phyloP scores from a whole-genome alignment of 2,329 filamentous ascomycete genomes.

The Botryotinia narcissicola region DNA sequence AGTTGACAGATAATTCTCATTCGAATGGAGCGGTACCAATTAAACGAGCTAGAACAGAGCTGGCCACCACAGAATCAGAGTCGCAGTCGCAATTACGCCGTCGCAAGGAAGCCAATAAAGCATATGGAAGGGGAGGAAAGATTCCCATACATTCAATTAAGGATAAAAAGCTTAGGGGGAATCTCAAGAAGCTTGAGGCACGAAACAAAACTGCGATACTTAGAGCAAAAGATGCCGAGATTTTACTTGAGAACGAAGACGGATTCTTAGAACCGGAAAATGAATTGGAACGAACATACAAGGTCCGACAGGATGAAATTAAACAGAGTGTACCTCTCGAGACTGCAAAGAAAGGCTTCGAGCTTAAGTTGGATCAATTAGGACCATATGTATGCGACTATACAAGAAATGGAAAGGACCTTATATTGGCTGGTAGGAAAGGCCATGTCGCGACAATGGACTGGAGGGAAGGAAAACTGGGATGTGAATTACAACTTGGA shows the following conservation, averaged over 20 bases:
- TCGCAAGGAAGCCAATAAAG: slow-evolving; percentile 62
- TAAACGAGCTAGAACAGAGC: slow-evolving; percentile 49
- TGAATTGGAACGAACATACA: slow-evolving; percentile 88
- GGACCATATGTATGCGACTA: slow-evolving; percentile 91
- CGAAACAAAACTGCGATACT: slow-evolving; percentile 80
- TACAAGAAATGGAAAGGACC: slow-evolving; percentile 80
- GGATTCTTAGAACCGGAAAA: slow-evolving; percentile 87
- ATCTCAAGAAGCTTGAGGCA: slow-evolving; percentile 72
- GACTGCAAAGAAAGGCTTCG: slow-evolving; percentile 89
- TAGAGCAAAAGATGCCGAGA: slow-evolving; percentile 91
- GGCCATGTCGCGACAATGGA: slow-evolving; percentile 96
- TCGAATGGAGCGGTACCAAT: slow-evolving; percentile 55
- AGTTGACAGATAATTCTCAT: slow-evolving; percentile 25
- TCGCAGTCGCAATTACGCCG: slow-evolving; percentile 43
- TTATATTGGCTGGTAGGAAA: slow-evolving; percentile 84
- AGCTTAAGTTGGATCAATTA: slow-evolving; percentile 75
- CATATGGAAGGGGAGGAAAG: slow-evolving; percentile 80
- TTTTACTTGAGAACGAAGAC: slow-evolving; percentile 79
- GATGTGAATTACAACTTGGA: slow-evolving; percentile 84
- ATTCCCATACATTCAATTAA: slow-evolving; percentile 71
- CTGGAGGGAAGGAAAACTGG: slow-evolving; percentile 87
- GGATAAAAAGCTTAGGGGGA: slow-evolving; percentile 86
- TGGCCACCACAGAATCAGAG: slow-evolving; percentile 39
- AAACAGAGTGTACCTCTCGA: slow-evolving; percentile 70
- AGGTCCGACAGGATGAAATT: slow-evolving; percentile 87